Evolutionary conservation across 257 asterid genomes (phyloP).

Genomic region (Verbena officinalis): DNA sequence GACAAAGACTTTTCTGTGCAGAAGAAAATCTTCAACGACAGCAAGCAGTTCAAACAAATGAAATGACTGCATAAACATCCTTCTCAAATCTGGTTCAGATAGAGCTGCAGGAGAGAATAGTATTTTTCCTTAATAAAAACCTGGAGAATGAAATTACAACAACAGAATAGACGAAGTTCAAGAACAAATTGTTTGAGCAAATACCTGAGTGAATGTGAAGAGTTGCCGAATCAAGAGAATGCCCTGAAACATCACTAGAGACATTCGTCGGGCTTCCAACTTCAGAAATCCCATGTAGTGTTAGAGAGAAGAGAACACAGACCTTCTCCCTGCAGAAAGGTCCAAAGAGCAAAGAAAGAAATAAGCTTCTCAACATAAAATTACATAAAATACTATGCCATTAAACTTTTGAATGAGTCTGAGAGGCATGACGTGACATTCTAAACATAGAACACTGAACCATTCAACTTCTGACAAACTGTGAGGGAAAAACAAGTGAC

Average conservation of each 20-base stretch:
- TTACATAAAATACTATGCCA: constrained; percentile 1
- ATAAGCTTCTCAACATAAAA: constrained; percentile 26
- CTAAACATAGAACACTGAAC: constrained; percentile 5
- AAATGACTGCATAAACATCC: constrained; percentile 52
- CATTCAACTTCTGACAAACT: constrained; percentile 12
- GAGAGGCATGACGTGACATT: not conserved
- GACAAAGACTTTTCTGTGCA: constrained; percentile 52
- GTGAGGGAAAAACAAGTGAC: not conserved
- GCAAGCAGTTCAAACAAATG: constrained; percentile 58
- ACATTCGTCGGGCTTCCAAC: constrained; percentile 39
- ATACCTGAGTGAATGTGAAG: constrained; percentile 57
- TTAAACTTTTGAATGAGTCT: constrained; percentile 1
- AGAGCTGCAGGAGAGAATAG: constrained; percentile 55
- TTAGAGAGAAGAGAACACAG: constrained; percentile 60
- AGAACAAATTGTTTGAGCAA: constrained; percentile 15
- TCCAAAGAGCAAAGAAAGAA: constrained; percentile 18
- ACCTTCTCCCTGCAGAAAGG: constrained; percentile 75
- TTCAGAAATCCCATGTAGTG: constrained; percentile 58
- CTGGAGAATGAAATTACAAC: constrained; percentile 2
- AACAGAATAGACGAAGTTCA: not conserved
- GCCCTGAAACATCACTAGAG: constrained; percentile 36
- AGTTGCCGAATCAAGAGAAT: constrained; percentile 46
- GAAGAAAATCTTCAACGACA: constrained; percentile 69
- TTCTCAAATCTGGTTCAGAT: constrained; percentile 48
- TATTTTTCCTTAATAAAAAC: constrained; percentile 1